Evolutionary conservation across 148 eudicot species (phyloP).

Genomic region (Camellia lanceoleosa): DNA sequence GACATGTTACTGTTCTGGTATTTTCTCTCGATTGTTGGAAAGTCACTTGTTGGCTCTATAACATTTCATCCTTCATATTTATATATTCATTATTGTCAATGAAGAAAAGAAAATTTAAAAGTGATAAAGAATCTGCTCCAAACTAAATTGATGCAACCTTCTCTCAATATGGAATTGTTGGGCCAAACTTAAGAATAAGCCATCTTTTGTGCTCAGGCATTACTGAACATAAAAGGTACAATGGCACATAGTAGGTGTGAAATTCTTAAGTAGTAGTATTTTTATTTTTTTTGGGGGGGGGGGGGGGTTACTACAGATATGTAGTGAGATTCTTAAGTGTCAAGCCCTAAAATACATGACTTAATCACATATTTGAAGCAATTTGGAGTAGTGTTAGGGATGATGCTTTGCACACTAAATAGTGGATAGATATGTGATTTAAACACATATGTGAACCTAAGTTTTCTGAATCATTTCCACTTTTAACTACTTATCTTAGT

Average conservation of each 20-base stretch:
- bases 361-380: neutral
- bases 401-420: neutral
- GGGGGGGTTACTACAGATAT: too few relatives aligned
- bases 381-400: neutral
- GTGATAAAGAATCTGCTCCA: neutral
- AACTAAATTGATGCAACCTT: neutral
- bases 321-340: neutral
- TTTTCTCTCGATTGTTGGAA: neutral
- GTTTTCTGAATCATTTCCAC: neutral
- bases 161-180: constrained; percentile 3
- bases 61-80: neutral
- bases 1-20: neutral
- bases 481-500: neutral
- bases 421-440: neutral
- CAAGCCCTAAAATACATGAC: neutral
- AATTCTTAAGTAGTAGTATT: neutral
- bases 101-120: neutral
- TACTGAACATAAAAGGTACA: neutral
- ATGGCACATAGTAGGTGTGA: neutral
- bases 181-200: neutral
- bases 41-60: neutral
- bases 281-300: too few relatives aligned
- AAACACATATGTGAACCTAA: neutral
- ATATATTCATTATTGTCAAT: neutral
- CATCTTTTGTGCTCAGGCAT: neutral